Evolutionary conservation across 2,329 filamentous ascomycete genomes (phyloP), one percentile per base, ranked within the genome.

Genomic region (Thielaviopsis euricoi): DNA sequence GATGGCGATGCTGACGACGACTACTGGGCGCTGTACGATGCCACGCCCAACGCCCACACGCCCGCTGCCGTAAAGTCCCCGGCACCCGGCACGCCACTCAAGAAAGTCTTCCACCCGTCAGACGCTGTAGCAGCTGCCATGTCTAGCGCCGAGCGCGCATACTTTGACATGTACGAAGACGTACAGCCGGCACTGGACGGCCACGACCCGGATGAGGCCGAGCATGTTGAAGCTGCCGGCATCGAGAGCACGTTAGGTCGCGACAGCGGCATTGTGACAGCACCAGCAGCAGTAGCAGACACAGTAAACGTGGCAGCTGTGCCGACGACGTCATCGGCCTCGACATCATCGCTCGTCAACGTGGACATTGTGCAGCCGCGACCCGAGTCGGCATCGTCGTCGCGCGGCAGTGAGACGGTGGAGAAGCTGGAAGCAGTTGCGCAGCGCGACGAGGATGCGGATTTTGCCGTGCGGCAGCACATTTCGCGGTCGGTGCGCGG

Each of bases 161-260:
- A 91, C 68, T 91, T 81, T 68, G 80, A 84, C 19, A 82, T 85
- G 66, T 91, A 93, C 67, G 83, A 86, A 64, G 75, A 80, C 62
- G 86, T 91, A 9, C 87, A 91, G 67, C 86, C 87, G 2, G 86
- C 86, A 33, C 81, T 91, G 75, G 87, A 91, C 68, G 81, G 81
- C 58, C 82, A 90, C 67, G 86, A 90, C 63, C 86, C 86, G n/a
- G 85, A 89, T 64, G 86, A 89, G 70, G 56, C 53, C 13, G 49
- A 25, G 6, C 51, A 58, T 12, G 33, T 61, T 3, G 26, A 57
- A 2, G 82, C 75, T 58, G 71, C 65, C 63, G 52, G 62, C 62
- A 55, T 60, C 21, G 64, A 67, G 51, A 65, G 68, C 37, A 64
- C 67, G 58, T n/a, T 71, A 13, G 64, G 65, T 25, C 29, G 7